These are phyloP conservation scores for Blumeria graminis DNA, from an alignment of 2,329 filamentous ascomycete species.

Conservation along the genomic window DNA sequence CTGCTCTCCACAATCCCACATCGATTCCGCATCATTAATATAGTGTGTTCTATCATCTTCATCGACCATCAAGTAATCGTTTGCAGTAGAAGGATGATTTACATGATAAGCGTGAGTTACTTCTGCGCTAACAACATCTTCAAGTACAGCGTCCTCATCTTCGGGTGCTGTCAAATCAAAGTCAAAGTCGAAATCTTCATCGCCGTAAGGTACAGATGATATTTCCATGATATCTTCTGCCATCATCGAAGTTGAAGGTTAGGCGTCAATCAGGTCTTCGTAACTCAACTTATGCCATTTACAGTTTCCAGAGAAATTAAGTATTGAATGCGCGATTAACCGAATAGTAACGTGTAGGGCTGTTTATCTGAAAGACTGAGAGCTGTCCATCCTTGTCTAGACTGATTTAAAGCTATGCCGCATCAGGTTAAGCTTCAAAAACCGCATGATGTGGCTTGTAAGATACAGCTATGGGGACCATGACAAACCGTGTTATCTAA, in stretches of 20 bases:
- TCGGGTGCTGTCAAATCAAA: constrained; percentile 25
- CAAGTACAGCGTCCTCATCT: constrained; percentile 31
- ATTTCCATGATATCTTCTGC: constrained; percentile 29
- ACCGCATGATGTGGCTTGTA: too few relatives aligned
- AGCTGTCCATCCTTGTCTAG: too few relatives aligned
- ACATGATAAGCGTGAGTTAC: constrained; percentile 16
- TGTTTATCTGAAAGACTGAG: too few relatives aligned
- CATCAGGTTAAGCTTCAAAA: too few relatives aligned
- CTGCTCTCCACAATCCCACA: constrained; percentile 9
- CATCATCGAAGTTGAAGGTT: constrained; percentile 6
- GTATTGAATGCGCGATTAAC: too few relatives aligned
- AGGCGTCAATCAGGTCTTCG: not conserved
- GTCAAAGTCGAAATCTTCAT: constrained; percentile 25
- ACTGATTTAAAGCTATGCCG: too few relatives aligned
- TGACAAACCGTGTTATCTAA: too few relatives aligned
- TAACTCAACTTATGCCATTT: too few relatives aligned
- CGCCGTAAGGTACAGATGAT: constrained; percentile 19
- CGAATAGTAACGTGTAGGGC: too few relatives aligned
- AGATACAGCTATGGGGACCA: too few relatives aligned
- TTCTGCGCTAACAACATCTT: constrained; percentile 21
- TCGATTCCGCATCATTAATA: constrained; percentile 15
- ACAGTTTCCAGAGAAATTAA: too few relatives aligned
- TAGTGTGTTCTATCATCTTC: not conserved
- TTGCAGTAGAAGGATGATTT: constrained; percentile 17
- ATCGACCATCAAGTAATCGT: constrained; percentile 23